Conservation (phyloP, 495 filamentous ascomycete genomes). For the Aspergillus haitiensis region DNA sequence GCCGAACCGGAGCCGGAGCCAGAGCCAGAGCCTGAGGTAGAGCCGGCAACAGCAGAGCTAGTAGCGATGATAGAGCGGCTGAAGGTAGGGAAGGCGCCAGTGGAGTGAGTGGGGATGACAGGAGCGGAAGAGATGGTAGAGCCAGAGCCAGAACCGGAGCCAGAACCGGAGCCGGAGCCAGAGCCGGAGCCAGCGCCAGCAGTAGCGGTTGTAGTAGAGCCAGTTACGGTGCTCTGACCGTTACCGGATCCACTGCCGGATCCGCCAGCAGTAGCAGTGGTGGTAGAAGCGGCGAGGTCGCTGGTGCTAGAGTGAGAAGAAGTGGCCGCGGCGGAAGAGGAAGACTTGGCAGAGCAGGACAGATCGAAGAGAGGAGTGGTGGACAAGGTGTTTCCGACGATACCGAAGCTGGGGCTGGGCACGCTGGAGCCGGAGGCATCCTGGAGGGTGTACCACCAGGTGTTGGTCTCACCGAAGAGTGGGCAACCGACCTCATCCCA, state of each 20-base stretch:
- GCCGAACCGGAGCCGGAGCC: constrained; percentile 18
- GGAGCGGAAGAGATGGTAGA: constrained; percentile 9
- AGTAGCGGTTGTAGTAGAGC: constrained; percentile 16
- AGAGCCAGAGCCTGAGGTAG: constrained; percentile 8
- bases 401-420: constrained; percentile 70
- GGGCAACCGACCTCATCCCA: constrained; percentile 79
- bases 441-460: constrained; percentile 74
- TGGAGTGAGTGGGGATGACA: constrained; percentile 6
- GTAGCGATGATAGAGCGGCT: constrained; percentile 18
- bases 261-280: constrained; percentile 10
- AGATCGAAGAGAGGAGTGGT: constrained; percentile 65
- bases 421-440: constrained; percentile 55
- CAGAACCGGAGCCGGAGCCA: constrained; percentile 21
- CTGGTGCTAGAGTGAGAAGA: constrained; percentile 25
- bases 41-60: constrained; percentile 13
- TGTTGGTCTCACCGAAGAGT: constrained; percentile 65
- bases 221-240: constrained; percentile 9
- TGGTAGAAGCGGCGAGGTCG: constrained; percentile 19
- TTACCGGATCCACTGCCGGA: background rate
- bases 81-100: constrained; percentile 17
- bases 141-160: constrained; percentile 20
- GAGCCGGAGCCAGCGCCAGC: constrained; percentile 20
- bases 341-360: constrained; percentile 48
- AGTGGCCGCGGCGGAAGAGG: constrained; percentile 24
- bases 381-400: constrained; percentile 52